Conservation (phyloP, 192 early-diverging fungal species). For the Dimargaris cristalligena region DNA sequence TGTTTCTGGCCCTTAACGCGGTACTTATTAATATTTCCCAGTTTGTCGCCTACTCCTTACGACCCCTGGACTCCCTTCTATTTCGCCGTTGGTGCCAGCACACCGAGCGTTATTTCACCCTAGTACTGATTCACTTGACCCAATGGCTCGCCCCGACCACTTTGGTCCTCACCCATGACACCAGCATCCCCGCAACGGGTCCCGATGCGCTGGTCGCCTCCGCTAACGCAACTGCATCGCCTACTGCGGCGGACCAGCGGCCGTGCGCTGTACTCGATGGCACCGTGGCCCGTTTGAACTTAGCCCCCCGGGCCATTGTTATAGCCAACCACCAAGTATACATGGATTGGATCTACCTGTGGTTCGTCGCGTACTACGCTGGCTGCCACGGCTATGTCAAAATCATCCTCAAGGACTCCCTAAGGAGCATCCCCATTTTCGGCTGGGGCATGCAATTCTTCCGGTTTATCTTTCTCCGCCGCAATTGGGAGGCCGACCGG, state of each 20-base stretch:
- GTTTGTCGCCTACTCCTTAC: conserved; percentile 19
- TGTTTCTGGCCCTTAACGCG: conserved; percentile 24
- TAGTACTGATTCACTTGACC: conserved; percentile 20
- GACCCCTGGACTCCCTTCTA: conserved; percentile 11
- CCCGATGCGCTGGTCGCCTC: no score
- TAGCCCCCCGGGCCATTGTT: conserved; percentile 5
- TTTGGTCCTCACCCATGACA: conserved; percentile 29
- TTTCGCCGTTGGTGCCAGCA: conserved; percentile 30
- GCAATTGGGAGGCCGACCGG: conserved; percentile 65
- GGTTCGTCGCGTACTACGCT: conserved; percentile 41
- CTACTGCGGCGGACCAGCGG: no score
- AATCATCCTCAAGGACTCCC: conserved; percentile 74
- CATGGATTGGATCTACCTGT: conserved; percentile 13
- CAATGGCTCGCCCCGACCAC: conserved; percentile 26
- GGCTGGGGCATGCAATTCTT: conserved; percentile 82
- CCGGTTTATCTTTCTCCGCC: conserved; percentile 88
- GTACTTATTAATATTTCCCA: conserved; percentile 25
- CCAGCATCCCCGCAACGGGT: conserved; percentile 20
- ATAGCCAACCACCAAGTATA: conserved; percentile 12
- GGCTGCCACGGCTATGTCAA: conserved; percentile 68
- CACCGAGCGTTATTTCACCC: conserved; percentile 28
- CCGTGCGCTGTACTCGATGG: conserved; percentile 27
- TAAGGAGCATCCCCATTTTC: conserved; percentile 73
- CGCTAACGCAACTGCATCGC: no score
- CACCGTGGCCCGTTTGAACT: conserved; percentile 28